phyloP scores from a whole-genome alignment of 208 protist genomes.

The Acanthamoeba castellanii region DNA sequence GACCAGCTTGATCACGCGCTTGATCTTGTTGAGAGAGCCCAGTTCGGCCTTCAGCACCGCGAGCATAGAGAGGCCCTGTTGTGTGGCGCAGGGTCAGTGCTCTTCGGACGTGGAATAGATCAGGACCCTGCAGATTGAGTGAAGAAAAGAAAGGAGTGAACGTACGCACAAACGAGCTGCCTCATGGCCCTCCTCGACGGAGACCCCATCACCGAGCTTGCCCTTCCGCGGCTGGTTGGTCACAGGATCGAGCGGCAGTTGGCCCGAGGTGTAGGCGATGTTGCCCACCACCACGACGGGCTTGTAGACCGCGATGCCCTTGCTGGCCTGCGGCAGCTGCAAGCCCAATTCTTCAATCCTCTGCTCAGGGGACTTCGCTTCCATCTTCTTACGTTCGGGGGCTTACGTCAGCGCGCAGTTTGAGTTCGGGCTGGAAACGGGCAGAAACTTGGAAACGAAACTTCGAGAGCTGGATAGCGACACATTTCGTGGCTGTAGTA shows the following conservation, averaged over 20 bases:
- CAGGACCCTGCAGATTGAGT: not conserved
- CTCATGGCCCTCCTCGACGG: not conserved
- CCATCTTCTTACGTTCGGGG: too few relatives aligned
- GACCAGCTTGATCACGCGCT: constrained; percentile 23
- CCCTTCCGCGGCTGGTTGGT: constrained; percentile 15
- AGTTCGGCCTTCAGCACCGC: constrained; percentile 4
- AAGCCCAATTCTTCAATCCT: not conserved
- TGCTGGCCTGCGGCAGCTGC: not conserved
- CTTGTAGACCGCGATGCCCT: constrained; percentile 17
- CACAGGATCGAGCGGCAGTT: not conserved
- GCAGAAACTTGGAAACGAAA: too few relatives aligned
- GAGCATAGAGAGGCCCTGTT: constrained; percentile 14
- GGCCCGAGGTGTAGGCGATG: constrained; percentile 41
- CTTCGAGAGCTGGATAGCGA: too few relatives aligned
- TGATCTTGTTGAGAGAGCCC: constrained; percentile 44
- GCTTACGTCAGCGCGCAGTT: too few relatives aligned
- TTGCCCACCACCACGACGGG: constrained; percentile 39
- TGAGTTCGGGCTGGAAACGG: too few relatives aligned
- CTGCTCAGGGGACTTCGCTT: not conserved
- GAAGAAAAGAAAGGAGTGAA: not conserved
- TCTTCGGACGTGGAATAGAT: too few relatives aligned
- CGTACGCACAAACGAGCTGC: not conserved
- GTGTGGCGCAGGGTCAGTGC: too few relatives aligned
- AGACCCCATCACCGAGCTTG: not conserved
- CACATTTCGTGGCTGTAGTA: too few relatives aligned